Evolutionary conservation across 345 rosid species (phyloP).

Genomic region (Eucalyptus guilfoylei): DNA sequence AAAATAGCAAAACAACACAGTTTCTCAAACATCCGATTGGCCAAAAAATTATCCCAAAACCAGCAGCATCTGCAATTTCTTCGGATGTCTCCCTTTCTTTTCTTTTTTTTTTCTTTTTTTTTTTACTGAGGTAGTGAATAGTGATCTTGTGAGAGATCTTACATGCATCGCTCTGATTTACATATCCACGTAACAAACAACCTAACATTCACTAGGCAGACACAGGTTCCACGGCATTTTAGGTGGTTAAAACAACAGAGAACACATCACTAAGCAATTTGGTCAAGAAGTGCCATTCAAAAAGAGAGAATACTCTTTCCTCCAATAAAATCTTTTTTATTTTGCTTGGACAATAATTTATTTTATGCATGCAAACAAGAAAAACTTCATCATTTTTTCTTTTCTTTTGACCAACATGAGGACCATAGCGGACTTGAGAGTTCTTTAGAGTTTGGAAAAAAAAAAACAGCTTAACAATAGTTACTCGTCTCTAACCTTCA

Average conservation of each 20-base stretch:
- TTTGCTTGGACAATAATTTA: neutral
- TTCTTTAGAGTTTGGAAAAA: neutral
- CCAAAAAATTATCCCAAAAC: neutral
- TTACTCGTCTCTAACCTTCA: neutral
- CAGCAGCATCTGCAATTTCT: neutral
- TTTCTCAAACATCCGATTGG: neutral
- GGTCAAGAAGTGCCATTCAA: neutral
- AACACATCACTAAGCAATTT: neutral
- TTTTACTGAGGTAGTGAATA: neutral
- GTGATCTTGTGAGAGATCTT: neutral
- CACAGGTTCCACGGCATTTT: neutral
- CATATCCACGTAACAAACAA: neutral
- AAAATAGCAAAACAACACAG: neutral
- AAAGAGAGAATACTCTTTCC: neutral
- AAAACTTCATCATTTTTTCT: neutral
- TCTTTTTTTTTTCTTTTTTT: accelerated
- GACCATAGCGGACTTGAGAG: neutral
- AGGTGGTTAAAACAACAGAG: neutral
- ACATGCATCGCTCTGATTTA: neutral
- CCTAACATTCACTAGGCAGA: neutral
- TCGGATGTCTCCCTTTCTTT: neutral
- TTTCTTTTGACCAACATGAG: neutral
- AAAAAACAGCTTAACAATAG: neutral
- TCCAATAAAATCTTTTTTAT: neutral
- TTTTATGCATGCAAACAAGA: neutral